These are phyloP conservation scores for Neurospora sp. DNA, from an alignment of 495 filamentous ascomycete genomes.

Conservation along the genomic window DNA sequence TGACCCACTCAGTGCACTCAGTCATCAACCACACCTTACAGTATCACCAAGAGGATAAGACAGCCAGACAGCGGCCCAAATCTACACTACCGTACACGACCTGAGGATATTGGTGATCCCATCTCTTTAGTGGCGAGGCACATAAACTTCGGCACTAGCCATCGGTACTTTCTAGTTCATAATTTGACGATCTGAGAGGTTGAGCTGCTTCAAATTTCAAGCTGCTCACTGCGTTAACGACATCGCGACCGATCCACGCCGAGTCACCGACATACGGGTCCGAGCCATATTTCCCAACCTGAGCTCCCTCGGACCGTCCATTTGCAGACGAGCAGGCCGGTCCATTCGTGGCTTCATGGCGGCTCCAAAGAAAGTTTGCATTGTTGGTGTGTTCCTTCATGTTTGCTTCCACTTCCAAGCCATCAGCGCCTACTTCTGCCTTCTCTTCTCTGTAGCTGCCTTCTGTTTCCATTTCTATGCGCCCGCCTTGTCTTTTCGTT, in stretches of 20 bases:
- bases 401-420: not conserved
- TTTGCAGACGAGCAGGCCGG: not conserved
- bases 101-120: not conserved
- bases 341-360: not conserved
- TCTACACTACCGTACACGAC: too few relatives aligned
- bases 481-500: not conserved
- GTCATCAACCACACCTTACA: not conserved
- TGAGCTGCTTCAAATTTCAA: not conserved
- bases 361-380: conserved; percentile 49
- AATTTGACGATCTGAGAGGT: not conserved
- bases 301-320: not conserved
- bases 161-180: too few relatives aligned
- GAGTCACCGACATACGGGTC: not conserved
- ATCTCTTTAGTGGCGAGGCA: not conserved
- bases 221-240: not conserved
- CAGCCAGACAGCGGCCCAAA: not conserved
- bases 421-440: not conserved
- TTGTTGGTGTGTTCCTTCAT: conserved; percentile 46
- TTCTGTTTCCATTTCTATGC: not conserved
- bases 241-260: not conserved
- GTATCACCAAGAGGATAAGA: not conserved
- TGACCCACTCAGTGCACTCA: not conserved
- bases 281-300: not conserved
- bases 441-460: not conserved
- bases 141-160: not conserved